Base-by-base conservation (phyloP, 768 basidiomycete species). In the Serendipita vermifera region DNA sequence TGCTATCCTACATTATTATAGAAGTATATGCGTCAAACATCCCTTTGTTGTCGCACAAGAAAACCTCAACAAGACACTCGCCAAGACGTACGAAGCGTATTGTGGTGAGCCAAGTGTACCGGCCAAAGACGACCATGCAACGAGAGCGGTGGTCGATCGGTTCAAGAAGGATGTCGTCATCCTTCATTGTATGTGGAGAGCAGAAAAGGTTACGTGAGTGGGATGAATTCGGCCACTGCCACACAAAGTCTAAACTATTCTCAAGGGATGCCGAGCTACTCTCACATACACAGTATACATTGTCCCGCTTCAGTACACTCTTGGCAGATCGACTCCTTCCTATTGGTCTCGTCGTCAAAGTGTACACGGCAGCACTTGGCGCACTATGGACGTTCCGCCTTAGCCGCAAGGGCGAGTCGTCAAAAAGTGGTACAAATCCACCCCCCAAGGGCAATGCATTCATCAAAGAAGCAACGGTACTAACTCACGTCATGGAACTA, bases 41-140 rank as follows among this genome's bases (percentile, higher is more conserved):
- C 86, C 91, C 0, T 99, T 92, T 69, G 83, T 87, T 54, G 86
- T 88, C 0, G 90, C 91, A 0, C 76, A 79, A 4, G 87, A 88
- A 63, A 99, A 98, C 65, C 71, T 98, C 59, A 78, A 78, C 27
- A 82, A 76, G 13, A 79, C 86, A 24, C 72, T 94, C 22, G 70
- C 70, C 39, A 87, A 82, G 67, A 75, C 79, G 1, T 66, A 85
- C 56, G 81, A 83, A n/a, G 68, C 73, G 36, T 83, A 64, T 13
- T 29, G 41, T 77, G 72, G 15, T 11, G 73, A 71, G 54, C 70
- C 72, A 27, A 72, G 72, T 55, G 66, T 64, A 17, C 40, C 55
- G 11, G 46, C 59, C 58, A 56, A 59, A 62, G 35, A 59, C 43
- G 33, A 63, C 62, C 35, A 68, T 65, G 38, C 75, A 3, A 75